A percentile compares a stretch with the other conserved stretches of the same genome.
phyloP scores from a whole-genome alignment of 129 eudicot genomes.

The Pseudognaphalium luteoalbum region DNA sequence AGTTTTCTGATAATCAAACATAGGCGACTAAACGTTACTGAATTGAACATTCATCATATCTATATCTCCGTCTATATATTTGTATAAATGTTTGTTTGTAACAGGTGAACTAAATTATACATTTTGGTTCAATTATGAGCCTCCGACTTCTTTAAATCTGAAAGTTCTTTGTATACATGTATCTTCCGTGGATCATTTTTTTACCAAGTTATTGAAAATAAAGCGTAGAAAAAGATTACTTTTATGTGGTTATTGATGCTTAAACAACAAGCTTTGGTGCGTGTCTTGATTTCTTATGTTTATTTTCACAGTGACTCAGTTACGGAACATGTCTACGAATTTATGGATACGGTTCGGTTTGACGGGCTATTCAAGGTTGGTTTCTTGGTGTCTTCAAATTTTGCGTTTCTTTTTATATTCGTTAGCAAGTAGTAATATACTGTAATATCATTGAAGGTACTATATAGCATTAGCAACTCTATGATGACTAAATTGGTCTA shows the following conservation, averaged over 20 bases:
- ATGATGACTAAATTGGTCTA: background rate
- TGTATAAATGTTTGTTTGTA: background rate
- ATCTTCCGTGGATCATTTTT: background rate
- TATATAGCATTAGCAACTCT: slow-evolving; percentile 15
- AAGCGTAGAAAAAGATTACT: background rate
- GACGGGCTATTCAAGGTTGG: slow-evolving; percentile 21
- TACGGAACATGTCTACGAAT: slow-evolving; percentile 14
- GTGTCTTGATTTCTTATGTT: background rate
- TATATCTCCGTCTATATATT: background rate
- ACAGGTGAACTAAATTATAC: background rate
- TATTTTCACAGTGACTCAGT: slow-evolving; percentile 19
- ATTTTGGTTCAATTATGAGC: background rate
- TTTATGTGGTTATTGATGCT: slow-evolving; percentile 6
- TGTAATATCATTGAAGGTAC: slow-evolving; percentile 26
- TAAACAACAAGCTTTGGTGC: slow-evolving; percentile 9
- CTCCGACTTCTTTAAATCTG: background rate
- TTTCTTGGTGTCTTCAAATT: slow-evolving; percentile 19
- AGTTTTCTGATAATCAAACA: background rate
- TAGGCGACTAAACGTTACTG: background rate
- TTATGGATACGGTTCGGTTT: slow-evolving; percentile 18
- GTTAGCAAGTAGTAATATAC: slow-evolving; percentile 23
- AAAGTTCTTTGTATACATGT: background rate
- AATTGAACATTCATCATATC: background rate
- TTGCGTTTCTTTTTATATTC: slow-evolving; percentile 19
- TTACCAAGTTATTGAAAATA: background rate